phyloP scores from a whole-genome alignment of 2,329 filamentous ascomycete genomes.

The Diaporthe humulicola region DNA sequence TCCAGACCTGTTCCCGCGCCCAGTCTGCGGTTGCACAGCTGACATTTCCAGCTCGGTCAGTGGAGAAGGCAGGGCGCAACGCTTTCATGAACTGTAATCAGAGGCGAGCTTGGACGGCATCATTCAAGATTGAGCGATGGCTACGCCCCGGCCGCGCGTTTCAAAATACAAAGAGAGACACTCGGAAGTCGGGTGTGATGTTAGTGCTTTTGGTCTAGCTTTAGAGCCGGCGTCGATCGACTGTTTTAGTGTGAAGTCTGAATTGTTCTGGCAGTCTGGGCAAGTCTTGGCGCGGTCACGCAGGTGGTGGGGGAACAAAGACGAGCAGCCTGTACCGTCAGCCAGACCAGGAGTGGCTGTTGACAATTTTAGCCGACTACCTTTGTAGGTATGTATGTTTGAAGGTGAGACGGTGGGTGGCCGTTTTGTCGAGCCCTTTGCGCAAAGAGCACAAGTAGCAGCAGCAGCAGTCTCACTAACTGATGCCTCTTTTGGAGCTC shows the following conservation, averaged over 20 bases:
- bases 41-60: not conserved
- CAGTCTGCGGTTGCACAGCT: not conserved
- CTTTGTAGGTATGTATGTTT: not conserved
- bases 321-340: not conserved
- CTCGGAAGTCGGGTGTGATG: not conserved
- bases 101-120: not conserved
- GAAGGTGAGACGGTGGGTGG: not conserved
- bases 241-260: constrained; percentile 11
- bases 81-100: not conserved
- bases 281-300: not conserved
- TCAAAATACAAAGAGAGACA: not conserved
- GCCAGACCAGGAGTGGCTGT: not conserved
- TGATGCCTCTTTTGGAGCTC: not conserved
- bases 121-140: not conserved
- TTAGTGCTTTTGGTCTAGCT: not conserved
- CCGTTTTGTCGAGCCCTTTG: not conserved
- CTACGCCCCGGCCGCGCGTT: not conserved
- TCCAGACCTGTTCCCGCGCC: too few relatives aligned
- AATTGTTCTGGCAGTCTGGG: not conserved
- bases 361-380: not conserved
- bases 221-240: not conserved
- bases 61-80: not conserved
- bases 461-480: not conserved
- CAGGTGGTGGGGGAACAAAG: not conserved
- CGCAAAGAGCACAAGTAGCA: not conserved